Conservation (phyloP, 805 yeast species). For the Saturnispora besseyi region DNA sequence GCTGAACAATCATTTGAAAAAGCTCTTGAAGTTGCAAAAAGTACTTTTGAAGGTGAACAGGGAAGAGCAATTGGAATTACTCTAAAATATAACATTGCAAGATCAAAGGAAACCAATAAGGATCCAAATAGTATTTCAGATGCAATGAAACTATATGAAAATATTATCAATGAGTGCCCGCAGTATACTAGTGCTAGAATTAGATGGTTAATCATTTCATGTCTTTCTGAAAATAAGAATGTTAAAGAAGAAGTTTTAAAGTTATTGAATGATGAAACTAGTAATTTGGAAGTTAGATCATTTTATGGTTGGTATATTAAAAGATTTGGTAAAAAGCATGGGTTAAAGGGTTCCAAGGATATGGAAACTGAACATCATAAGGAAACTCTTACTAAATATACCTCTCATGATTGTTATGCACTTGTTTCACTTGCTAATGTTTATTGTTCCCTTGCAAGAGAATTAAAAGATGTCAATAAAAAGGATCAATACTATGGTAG, state of each 20-base stretch:
- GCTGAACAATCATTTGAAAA: conserved; percentile 46
- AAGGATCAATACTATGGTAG: conserved; percentile 68
- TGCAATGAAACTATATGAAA: conserved; percentile 37
- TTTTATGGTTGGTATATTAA: conserved; percentile 86
- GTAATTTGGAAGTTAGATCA: conserved; percentile 76
- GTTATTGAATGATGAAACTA: conserved; percentile 44
- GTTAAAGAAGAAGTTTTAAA: conserved; percentile 46
- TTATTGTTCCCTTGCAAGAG: conserved; percentile 76
- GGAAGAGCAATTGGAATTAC: conserved; percentile 30
- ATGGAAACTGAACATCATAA: conserved; percentile 74
- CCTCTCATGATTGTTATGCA: conserved; percentile 86
- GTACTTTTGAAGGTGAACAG: conserved; percentile 14
- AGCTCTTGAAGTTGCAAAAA: conserved; percentile 32
- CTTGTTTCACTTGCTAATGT: conserved; percentile 84
- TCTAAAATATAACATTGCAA: conserved; percentile 65
- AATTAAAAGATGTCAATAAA: conserved; percentile 50
- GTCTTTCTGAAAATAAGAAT: conserved; percentile 39
- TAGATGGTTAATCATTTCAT: conserved; percentile 56
- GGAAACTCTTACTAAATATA: conserved; percentile 70
- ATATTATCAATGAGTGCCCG: conserved; percentile 53
- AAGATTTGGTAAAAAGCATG: conserved; percentile 46
- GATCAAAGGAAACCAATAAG: conserved; percentile 39
- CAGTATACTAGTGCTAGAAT: conserved; percentile 66
- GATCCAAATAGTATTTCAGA: conserved; percentile 22
- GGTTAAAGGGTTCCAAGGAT: conserved; percentile 40